Conservation (phyloP, 805 yeast species). For the Starmerella floricola region DNA sequence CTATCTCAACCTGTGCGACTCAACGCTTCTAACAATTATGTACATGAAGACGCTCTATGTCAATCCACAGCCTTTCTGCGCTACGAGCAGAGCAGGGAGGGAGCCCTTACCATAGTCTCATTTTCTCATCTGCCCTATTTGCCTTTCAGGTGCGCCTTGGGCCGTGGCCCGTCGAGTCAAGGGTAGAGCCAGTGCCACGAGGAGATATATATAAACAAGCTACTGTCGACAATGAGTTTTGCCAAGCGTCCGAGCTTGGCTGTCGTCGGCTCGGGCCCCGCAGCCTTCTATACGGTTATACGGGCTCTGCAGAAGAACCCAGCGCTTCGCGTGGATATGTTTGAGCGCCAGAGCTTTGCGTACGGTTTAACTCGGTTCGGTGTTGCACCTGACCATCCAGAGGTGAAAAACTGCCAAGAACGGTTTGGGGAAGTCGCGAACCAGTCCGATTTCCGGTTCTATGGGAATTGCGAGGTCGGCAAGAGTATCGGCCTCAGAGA, state of each 20-base stretch:
- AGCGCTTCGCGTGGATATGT: slow-evolving; percentile 48
- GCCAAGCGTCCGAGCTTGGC: slow-evolving; percentile 35
- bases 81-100: too few relatives aligned
- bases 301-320: slow-evolving; percentile 46
- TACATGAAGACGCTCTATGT: too few relatives aligned
- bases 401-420: slow-evolving; percentile 63
- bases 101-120: too few relatives aligned
- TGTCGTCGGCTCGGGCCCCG: slow-evolving; percentile 90
- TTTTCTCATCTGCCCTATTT: too few relatives aligned
- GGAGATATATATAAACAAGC: too few relatives aligned
- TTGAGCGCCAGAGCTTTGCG: slow-evolving; percentile 78
- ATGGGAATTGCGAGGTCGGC: slow-evolving; percentile 67
- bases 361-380: slow-evolving; percentile 87
- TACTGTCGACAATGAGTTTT: too few relatives aligned
- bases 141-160: too few relatives aligned
- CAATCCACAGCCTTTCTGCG: too few relatives aligned
- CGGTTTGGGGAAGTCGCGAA: slow-evolving; percentile 44
- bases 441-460: slow-evolving; percentile 39
- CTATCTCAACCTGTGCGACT: too few relatives aligned
- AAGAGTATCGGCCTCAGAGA: slow-evolving; percentile 41
- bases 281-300: slow-evolving; percentile 84
- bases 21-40: too few relatives aligned
- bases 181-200: too few relatives aligned
- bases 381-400: slow-evolving; percentile 99
- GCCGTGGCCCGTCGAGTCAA: too few relatives aligned